Percentiles rank a stretch among this genome's conserved stretches.
These are phyloP conservation scores for Schizonepeta tenuifolia DNA, from an alignment of 257 asterid genomes.

Conservation along the genomic window DNA sequence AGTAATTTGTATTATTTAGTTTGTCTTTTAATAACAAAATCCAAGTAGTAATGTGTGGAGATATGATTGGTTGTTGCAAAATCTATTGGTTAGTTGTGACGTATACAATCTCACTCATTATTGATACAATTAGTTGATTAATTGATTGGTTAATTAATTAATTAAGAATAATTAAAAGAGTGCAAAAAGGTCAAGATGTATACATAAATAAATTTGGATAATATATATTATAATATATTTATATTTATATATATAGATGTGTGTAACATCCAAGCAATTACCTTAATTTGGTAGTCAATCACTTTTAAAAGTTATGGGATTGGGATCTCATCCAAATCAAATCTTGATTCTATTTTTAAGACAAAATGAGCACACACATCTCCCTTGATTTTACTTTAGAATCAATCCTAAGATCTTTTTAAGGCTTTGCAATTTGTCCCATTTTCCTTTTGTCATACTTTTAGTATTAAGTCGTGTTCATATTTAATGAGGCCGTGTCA, in stretches of 20 bases:
- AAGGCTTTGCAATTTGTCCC: conserved; percentile 31
- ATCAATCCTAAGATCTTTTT: conserved; percentile 35
- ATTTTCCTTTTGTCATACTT: conserved; percentile 20
- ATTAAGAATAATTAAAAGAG: not conserved
- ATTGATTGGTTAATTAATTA: not conserved
- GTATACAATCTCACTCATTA: conserved; percentile 25
- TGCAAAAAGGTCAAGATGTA: conserved; percentile 7
- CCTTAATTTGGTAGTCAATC: conserved; percentile 45
- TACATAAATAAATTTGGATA: not conserved
- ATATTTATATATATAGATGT: not conserved
- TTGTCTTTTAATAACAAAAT: conserved; percentile 10
- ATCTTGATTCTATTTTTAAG: conserved; percentile 34
- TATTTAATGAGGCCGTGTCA: not conserved
- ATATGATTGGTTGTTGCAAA: conserved; percentile 33
- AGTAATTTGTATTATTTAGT: not conserved
- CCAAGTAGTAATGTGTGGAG: conserved; percentile 24
- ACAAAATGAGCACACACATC: conserved; percentile 42
- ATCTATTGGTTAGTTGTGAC: conserved; percentile 34
- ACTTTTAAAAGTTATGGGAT: conserved; percentile 41
- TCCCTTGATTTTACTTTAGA: conserved; percentile 28
- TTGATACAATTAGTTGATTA: conserved; percentile 7
- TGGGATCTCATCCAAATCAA: conserved; percentile 36
- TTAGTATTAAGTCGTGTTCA: conserved; percentile 4
- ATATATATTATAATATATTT: too few species aligned
- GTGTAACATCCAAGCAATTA: conserved; percentile 24